Evolutionary conservation across 163 green algal species (phyloP), one percentile per base, ranked within the genome.

Genomic region (Prototheca stagnorum): DNA sequence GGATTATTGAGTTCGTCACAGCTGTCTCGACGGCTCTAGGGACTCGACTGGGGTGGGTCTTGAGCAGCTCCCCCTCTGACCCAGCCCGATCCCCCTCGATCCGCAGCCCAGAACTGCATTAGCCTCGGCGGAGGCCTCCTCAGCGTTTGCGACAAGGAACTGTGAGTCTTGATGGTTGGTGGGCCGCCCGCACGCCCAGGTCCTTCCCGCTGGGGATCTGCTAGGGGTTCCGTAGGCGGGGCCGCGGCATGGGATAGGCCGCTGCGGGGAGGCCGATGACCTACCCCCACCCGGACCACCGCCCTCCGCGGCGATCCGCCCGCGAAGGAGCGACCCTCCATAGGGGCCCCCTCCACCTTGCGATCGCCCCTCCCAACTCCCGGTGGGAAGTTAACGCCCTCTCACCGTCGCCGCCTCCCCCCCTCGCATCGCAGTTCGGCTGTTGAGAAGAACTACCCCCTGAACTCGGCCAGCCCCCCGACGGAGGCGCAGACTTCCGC

Each of bases 401-500:
- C n/a, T n/a, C n/a, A n/a, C n/a, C n/a, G n/a, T n/a, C n/a, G n/a
- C n/a, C n/a, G n/a, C n/a, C n/a, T n/a, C n/a, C n/a, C n/a, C n/a
- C n/a, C n/a, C n/a, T n/a, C n/a, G n/a, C n/a, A n/a, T n/a, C n/a
- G n/a, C n/a, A n/a, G n/a, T n/a, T n/a, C n/a, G n/a, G n/a, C n/a
- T n/a, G n/a, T n/a, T n/a, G n/a, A 28, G 17, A 28, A 47, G 40
- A 31, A 23, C 40, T 47, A 47, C 40, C 40, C 40, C 40, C 40
- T 47, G 40, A 15, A 47, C 40, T 34, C 22, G 11, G 29, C 5
- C 40, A 9, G 11, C 7, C 40, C 40, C 40, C 40, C 40, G 22
- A 47, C 40, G 11, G 40, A 11, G 8, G 40, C 40, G 22, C 40
- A 47, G 40, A 5, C 29, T 9, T 16, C 14, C 7, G 17, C 28